Conservation (phyloP, 306 rosid species). For the Sesbania bispinosa region DNA sequence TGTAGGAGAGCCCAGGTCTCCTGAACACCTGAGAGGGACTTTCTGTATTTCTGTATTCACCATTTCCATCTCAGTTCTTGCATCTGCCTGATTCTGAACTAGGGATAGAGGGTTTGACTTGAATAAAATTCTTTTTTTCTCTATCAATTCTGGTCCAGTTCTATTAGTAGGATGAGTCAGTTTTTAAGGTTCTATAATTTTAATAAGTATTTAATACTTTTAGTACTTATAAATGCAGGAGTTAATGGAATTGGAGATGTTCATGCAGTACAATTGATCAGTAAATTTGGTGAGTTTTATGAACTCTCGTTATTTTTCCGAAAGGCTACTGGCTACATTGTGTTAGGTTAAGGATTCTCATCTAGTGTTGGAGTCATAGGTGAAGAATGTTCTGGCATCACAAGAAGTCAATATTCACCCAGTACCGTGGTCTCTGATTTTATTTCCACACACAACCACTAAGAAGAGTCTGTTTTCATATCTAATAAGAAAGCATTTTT, state of each 20-base stretch:
- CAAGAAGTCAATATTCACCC: slow-evolving; percentile 10
- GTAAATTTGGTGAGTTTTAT: slow-evolving; percentile 60
- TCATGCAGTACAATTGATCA: slow-evolving; percentile 75
- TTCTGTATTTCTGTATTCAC: no score
- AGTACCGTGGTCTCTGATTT: slow-evolving; percentile 1
- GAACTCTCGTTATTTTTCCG: slow-evolving; percentile 5
- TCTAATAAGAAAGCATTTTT: no score
- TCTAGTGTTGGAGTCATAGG: background rate
- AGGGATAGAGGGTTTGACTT: no score
- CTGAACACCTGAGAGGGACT: no score
- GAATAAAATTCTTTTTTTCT: background rate
- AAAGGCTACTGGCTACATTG: background rate
- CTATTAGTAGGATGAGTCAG: background rate
- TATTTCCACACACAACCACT: background rate
- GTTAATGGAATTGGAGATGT: slow-evolving; percentile 89
- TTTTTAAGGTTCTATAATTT: slow-evolving; percentile 8
- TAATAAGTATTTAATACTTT: slow-evolving; percentile 5
- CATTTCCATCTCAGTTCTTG: no score
- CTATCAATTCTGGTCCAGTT: background rate
- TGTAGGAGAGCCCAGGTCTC: no score
- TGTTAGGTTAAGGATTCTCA: slow-evolving; percentile 9
- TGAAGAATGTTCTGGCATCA: slow-evolving; percentile 21
- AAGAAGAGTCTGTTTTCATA: background rate
- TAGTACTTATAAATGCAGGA: slow-evolving; percentile 51
- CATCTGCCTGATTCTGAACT: no score